These are phyloP conservation scores for Hanseniaspora pseudoguilliermondii DNA, from an alignment of 805 yeast species.

Conservation along the genomic window DNA sequence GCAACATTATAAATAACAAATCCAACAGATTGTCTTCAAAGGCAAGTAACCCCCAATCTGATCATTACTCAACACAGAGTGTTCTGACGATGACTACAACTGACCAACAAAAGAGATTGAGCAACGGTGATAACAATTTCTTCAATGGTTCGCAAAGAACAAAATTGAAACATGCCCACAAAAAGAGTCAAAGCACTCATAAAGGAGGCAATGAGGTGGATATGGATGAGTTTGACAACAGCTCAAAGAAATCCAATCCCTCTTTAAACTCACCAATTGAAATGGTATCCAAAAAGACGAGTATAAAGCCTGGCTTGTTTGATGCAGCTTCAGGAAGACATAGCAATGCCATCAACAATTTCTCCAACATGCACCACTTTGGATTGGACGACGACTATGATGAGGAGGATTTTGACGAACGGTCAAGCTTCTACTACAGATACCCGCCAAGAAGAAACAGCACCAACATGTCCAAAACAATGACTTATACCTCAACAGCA, in stretches of 20 bases:
- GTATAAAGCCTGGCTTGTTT: neutral
- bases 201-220: neutral
- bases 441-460: constrained; percentile 8
- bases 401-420: constrained; percentile 19
- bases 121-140: neutral
- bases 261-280: neutral
- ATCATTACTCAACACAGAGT: neutral
- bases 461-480: neutral
- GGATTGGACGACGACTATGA: constrained; percentile 21
- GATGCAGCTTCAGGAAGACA: neutral
- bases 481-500: neutral
- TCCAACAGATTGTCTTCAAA: neutral
- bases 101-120: neutral
- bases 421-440: constrained; percentile 16
- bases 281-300: neutral
- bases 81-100: neutral
- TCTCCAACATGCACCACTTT: constrained; percentile 17
- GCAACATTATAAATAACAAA: neutral
- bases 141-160: neutral
- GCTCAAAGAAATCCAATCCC: neutral
- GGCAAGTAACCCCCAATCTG: neutral
- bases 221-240: neutral
- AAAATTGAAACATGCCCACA: neutral
- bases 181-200: neutral
- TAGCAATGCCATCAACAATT: neutral